Conservation (phyloP, 2,329 filamentous ascomycete species). For the Colletotrichum sp. region DNA sequence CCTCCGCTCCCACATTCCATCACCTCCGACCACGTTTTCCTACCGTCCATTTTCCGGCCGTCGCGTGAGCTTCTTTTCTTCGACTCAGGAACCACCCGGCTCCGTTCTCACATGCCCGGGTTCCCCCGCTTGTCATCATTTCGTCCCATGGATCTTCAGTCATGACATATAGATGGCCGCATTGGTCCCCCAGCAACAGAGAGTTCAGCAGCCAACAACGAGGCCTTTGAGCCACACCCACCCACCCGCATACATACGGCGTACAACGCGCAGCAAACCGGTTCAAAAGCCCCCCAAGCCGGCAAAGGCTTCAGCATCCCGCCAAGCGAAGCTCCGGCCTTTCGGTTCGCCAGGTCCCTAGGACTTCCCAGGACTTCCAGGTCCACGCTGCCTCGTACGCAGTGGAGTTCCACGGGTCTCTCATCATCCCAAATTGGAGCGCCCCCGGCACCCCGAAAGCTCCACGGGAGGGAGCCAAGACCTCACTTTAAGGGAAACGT, state of each 20-base stretch:
- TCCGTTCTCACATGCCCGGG: conserved; percentile 5
- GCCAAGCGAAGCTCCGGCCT: conserved; percentile 10
- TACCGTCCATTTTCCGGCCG: neutral
- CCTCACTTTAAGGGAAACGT: conserved; percentile 18
- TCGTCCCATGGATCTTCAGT: conserved; percentile 16
- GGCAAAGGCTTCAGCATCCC: neutral
- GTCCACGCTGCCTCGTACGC: conserved; percentile 17
- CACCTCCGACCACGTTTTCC: neutral
- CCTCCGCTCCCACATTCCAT: neutral
- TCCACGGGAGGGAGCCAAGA: conserved; percentile 17
- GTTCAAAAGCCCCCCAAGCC: neutral
- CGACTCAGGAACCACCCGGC: neutral
- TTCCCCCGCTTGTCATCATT: conserved; percentile 8
- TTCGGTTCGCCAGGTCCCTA: neutral
- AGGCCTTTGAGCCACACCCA: neutral
- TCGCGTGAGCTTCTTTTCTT: neutral
- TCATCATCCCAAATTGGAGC: conserved; percentile 12
- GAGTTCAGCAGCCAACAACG: neutral
- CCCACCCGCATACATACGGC: neutral
- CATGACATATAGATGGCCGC: conserved; percentile 12
- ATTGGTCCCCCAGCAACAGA: neutral
- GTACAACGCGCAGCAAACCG: neutral
- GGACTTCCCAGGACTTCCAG: neutral
- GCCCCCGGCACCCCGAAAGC: conserved; percentile 10
- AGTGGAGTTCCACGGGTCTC: conserved; percentile 16